Base-by-base conservation (phyloP, 495 filamentous ascomycete genomes). In the Lasiosphaeriaceae sp. region DNA sequence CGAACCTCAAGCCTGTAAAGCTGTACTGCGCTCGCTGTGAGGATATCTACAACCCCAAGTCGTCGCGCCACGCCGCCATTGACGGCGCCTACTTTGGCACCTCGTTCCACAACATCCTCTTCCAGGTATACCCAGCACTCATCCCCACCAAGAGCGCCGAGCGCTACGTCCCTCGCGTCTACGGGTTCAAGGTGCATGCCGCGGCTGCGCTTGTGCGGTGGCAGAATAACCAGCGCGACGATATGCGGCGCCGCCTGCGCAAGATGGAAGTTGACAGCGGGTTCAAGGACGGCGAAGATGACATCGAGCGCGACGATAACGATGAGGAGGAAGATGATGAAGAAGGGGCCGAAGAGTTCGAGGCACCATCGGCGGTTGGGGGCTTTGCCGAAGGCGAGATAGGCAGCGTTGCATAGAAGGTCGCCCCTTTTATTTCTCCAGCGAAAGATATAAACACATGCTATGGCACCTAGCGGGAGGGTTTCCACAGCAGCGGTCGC, bases 1-100 rank as follows among this genome's bases (percentile, higher is more conserved):
- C 94, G 26, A 87, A 89, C 70, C 76, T 82, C 61, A 93, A 90
- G 65, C 84, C 92, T 11, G 95, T 96, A 49, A 97, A 96, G 69
- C 87, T 99, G 44, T 97, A 95, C 80, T 99, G 94, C 74, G 86
- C 89, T 19, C 89, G 90, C 58, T 99, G 94, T 78, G 94, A 99
- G 77, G 94, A 99, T 66, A 84, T 96, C 54, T 99, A 99, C 81
- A 97, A 97, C 72, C 94, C 94, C 31, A 99, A 99, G 74, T 97
- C 94, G 6, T 94, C 92, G 12, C 90, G 94, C 47, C 94, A 99
- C 71, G 88, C 90, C 44, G 81, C 85, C 47, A 96, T 99, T 69
- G 94, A 99, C 70, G 94, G 94, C 53, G 94, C 94, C 54, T 98
- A 97, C 79, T 98, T 97, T 54, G 94, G 95, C 53, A 90, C 94